Evolutionary conservation across 192 early-diverging fungal genomes (phyloP), one percentile per base, ranked within the genome.

Genomic region (Bifiguratus adelaidae): DNA sequence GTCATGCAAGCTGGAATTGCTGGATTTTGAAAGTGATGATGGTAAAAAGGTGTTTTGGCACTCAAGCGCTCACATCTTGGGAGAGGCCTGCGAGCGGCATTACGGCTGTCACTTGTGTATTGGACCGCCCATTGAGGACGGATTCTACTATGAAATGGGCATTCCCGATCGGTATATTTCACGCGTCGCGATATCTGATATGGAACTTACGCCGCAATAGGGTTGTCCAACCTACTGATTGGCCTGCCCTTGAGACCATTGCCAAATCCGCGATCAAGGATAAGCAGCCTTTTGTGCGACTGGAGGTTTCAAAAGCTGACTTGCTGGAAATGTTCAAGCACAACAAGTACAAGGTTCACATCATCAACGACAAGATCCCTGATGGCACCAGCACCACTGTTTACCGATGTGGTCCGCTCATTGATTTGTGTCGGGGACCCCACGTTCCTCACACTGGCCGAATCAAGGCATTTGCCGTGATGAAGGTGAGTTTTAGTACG

Each of bases 21-120:
- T 99, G 27, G 91, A 92, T 60, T 99, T 99, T 74, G 92, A 97
- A 47, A 63, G 86, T 34, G 76, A 82, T 25, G 94, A 97, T 55
- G 95, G 84, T 44, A 88, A 88, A 67, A 75, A 68, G 68, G 95
- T 99, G 20, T 99, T 89, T 70, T 99, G 95, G 95, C 95, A 97
- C 71, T 97, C 94, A 20, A 88, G 85, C 48, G 95, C 95, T 7
- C 94, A 97, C 67, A 84, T 97, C 59, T 64, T 99, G 47, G 95
- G 95, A 44, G 92, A 97, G 68, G 89, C 92, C 28, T 91, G 91
- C 56, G 95, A 99, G 73, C 78, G 82, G 62, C 89, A 97, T 73
- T 99, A 92, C 63, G 92, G 92, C 42, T 92, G 94, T 73, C 86
- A 97, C 52, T 77, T 99, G 49, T 99, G 95, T 68, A 82, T 95